These are phyloP conservation scores for Rhynchospora tenuis DNA, from an alignment of 176 grass and related monocot genomes.

Conservation along the genomic window DNA sequence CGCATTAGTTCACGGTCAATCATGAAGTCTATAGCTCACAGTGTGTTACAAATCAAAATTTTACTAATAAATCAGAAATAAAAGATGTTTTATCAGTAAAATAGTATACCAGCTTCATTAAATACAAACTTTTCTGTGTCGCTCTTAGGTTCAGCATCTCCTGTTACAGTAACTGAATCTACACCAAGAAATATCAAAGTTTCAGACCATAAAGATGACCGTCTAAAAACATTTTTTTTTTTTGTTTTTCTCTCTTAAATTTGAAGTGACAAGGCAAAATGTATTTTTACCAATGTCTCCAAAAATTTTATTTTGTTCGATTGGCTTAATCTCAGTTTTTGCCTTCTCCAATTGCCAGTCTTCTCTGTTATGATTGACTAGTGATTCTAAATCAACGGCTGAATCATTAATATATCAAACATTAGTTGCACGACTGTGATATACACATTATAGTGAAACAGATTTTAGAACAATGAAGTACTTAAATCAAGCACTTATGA, in stretches of 20 bases:
- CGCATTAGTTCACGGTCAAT: neutral
- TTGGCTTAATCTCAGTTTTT: slow-evolving; percentile 2
- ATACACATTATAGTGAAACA: neutral
- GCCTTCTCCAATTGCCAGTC: neutral
- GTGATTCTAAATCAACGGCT: slow-evolving; percentile 8
- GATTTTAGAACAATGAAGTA: neutral
- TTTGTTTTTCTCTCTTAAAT: neutral
- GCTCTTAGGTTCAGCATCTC: slow-evolving; percentile 1
- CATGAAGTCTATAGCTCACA: neutral
- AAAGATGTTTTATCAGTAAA: neutral
- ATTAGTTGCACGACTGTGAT: neutral
- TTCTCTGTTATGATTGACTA: neutral
- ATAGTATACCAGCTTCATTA: neutral
- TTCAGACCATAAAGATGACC: neutral
- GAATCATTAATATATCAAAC: slow-evolving; percentile 7
- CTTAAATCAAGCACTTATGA: neutral
- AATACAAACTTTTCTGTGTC: neutral
- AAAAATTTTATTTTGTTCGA: neutral
- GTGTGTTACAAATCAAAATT: neutral
- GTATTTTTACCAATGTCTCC: neutral
- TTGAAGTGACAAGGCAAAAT: neutral
- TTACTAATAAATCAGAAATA: neutral
- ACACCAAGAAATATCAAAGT: neutral
- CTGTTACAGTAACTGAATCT: neutral
- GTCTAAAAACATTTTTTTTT: neutral